phyloP scores from a whole-genome alignment of 495 filamentous ascomycete species.

The Aspergillus conjunctus region DNA sequence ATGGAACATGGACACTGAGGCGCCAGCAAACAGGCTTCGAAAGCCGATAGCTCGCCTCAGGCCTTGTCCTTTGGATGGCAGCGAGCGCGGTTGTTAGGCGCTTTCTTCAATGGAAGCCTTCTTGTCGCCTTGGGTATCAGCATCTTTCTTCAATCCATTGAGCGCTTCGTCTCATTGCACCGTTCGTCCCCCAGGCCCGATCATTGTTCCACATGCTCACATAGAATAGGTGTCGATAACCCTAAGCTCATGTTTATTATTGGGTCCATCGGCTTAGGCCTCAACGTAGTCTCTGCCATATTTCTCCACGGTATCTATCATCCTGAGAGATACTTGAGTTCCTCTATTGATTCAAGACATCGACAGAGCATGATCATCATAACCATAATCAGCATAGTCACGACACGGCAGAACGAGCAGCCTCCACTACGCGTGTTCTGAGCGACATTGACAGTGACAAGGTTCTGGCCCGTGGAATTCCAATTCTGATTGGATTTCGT shows the following conservation, averaged over 20 bases:
- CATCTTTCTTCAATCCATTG: conserved; percentile 86
- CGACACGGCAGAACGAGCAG: conserved; percentile 10
- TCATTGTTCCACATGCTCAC: conserved; percentile 20
- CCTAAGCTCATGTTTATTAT: conserved; percentile 71
- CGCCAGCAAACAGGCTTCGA: conserved; percentile 29
- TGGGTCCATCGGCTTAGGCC: conserved; percentile 74
- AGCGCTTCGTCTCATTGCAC: conserved; percentile 65
- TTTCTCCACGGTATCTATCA: conserved; percentile 66
- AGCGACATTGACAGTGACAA: conserved; percentile 1
- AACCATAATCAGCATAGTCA: conserved; percentile 15
- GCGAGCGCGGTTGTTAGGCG: conserved; percentile 83
- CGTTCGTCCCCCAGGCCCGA: conserved; percentile 24
- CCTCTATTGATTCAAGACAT: background rate
- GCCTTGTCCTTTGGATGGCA: conserved; percentile 66
- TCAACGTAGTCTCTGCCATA: conserved; percentile 77
- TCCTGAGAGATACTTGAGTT: background rate
- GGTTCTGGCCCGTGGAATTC: conserved; percentile 1
- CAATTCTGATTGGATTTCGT: background rate
- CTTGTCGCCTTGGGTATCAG: conserved; percentile 89
- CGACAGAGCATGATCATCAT: conserved; percentile 13
- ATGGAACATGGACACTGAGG: background rate
- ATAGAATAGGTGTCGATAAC: conserved; percentile 22
- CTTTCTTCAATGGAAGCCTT: conserved; percentile 90
- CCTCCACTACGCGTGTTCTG: background rate
- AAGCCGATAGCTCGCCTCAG: conserved; percentile 34